These are phyloP conservation scores for Polytrichum commune DNA, from an alignment of 225 moss, liverwort and hornwort genomes.

Conservation along the genomic window DNA sequence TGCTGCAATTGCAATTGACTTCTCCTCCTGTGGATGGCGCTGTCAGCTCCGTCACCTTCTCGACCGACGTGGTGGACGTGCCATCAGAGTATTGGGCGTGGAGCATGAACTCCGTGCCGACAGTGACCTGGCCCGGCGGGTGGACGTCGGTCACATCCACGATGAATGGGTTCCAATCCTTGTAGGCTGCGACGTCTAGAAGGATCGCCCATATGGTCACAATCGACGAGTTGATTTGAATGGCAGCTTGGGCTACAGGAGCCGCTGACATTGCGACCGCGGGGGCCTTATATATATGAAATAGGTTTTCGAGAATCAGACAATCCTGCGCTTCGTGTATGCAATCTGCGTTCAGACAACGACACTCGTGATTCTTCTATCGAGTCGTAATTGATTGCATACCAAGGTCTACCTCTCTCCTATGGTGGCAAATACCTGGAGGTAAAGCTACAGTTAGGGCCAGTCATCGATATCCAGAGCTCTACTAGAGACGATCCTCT, in stretches of 20 bases:
- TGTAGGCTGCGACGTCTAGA: slow-evolving; percentile 8
- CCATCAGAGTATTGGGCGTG: not conserved
- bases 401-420: no score
- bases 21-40: not conserved
- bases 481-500: no score
- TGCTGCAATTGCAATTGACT: not conserved
- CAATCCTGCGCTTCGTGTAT: no score
- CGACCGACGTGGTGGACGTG: not conserved
- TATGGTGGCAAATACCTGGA: no score
- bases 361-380: no score
- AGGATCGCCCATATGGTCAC: slow-evolving; percentile 12
- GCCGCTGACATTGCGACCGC: not conserved
- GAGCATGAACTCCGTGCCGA: not conserved
- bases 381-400: no score
- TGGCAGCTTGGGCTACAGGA: not conserved
- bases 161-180: slow-evolving; percentile 24
- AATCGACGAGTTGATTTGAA: slow-evolving; percentile 17
- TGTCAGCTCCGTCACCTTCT: slow-evolving; percentile 8
- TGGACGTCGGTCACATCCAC: slow-evolving; percentile 4
- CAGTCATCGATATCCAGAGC: no score
- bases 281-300: no score
- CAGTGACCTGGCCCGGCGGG: not conserved
- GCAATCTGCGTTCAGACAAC: no score
- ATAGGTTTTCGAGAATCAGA: no score
- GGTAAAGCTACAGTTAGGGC: no score